phyloP scores from a whole-genome alignment of 306 rosid species.

The Fragaria vesca region DNA sequence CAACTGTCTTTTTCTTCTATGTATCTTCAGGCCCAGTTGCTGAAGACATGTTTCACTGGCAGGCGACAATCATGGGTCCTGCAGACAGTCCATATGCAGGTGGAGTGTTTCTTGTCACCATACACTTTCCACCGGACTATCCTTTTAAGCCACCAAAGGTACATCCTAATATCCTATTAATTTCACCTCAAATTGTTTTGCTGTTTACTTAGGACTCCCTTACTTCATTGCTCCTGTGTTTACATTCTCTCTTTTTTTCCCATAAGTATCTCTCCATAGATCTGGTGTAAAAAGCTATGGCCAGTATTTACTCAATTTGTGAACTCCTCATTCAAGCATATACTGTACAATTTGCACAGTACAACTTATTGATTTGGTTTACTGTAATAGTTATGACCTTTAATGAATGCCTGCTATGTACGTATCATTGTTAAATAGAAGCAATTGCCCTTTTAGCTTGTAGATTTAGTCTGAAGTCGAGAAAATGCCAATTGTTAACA shows the following conservation, averaged over 20 bases:
- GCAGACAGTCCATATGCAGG: slow-evolving; percentile 68
- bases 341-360: not conserved
- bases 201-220: slow-evolving; percentile 5
- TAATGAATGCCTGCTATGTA: not conserved
- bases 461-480: not conserved
- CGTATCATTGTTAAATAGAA: not conserved
- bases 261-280: not conserved
- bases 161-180: not conserved
- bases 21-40: slow-evolving; percentile 58
- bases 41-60: slow-evolving; percentile 64
- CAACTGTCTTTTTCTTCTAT: slow-evolving; percentile 21
- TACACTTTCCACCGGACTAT: slow-evolving; percentile 63
- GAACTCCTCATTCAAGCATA: not conserved
- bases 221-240: not conserved
- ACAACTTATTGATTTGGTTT: not conserved
- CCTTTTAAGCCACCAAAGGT: slow-evolving; percentile 68
- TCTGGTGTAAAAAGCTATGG: not conserved
- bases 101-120: slow-evolving; percentile 63
- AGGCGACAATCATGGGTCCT: slow-evolving; percentile 78
- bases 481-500: not conserved
- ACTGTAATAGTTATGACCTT: not conserved
- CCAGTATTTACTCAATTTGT: not conserved
- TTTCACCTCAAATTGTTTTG: not conserved
- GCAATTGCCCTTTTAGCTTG: not conserved
- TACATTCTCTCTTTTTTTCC: not conserved